Evolutionary conservation across 179 eudicot genomes (phyloP).

Genomic region (Corrigiola litoralis): DNA sequence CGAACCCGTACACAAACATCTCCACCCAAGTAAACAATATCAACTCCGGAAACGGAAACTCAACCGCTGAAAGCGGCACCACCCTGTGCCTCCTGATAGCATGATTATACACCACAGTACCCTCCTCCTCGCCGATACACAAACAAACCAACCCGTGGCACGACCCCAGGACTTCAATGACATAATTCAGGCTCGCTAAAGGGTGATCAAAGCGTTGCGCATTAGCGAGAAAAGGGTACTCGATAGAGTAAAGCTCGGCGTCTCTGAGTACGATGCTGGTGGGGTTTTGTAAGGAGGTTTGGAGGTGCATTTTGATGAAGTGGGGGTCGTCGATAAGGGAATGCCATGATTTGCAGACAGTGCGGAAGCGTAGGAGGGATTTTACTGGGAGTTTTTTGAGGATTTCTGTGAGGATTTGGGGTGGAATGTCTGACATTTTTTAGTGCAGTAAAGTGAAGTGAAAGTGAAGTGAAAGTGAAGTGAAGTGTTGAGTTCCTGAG

Average conservation of each 20-base stretch:
- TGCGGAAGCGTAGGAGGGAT: slow-evolving; percentile 10
- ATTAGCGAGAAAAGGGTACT: not conserved
- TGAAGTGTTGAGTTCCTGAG: no score
- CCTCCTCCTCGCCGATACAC: not conserved
- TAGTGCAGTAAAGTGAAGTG: not conserved
- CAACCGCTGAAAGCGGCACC: not conserved
- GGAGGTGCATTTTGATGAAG: slow-evolving; percentile 8
- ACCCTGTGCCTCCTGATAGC: not conserved
- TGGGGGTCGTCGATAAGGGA: slow-evolving; percentile 10
- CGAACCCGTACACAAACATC: slow-evolving; percentile 11
- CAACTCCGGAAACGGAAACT: not conserved
- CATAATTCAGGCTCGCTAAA: not conserved
- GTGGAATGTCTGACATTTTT: not conserved
- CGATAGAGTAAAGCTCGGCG: not conserved
- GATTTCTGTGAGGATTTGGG: slow-evolving; percentile 3
- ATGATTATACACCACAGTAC: not conserved
- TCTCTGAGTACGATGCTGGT: not conserved
- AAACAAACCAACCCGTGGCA: not conserved
- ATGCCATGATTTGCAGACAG: slow-evolving; percentile 11
- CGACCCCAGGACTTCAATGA: not conserved
- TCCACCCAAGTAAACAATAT: not conserved
- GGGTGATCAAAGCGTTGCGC: not conserved
- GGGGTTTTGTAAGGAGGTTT: not conserved
- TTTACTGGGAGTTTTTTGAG: slow-evolving; percentile 12
- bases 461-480: not conserved